phyloP scores from a whole-genome alignment of 2,329 filamentous ascomycete genomes.

The Fusarium lateritium region DNA sequence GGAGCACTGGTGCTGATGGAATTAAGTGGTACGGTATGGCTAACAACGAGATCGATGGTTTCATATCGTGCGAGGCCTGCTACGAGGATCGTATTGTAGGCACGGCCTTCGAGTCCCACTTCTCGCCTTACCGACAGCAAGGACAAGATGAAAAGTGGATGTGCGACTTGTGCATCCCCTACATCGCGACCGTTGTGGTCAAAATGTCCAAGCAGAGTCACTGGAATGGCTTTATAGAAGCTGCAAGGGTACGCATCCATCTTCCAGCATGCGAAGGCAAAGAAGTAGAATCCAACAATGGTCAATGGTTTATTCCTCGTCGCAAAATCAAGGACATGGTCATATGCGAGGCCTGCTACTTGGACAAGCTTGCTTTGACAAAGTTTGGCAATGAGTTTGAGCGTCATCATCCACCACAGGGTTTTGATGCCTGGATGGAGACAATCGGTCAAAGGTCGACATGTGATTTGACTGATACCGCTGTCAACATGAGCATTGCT shows the following conservation, averaged over 20 bases:
- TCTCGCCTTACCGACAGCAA: conserved; percentile 49
- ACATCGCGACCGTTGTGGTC: conserved; percentile 38
- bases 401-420: conserved; percentile 25
- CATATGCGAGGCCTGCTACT: conserved; percentile 55
- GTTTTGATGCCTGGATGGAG: conserved; percentile 45
- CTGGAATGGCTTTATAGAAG: conserved; percentile 52
- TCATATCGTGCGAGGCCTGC: conserved; percentile 58
- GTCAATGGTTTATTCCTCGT: conserved; percentile 49
- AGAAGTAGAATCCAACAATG: conserved; percentile 38
- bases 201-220: conserved; percentile 44
- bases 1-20: conserved; percentile 41
- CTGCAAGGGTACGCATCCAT: conserved; percentile 39
- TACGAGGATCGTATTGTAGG: conserved; percentile 53
- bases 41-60: conserved; percentile 49
- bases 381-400: conserved; percentile 50
- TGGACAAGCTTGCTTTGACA: conserved; percentile 53
- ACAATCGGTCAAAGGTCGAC: conserved; percentile 42
- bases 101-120: conserved; percentile 50
- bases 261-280: conserved; percentile 51
- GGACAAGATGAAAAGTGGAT: conserved; percentile 51
- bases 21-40: conserved; percentile 54
- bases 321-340: conserved; percentile 46
- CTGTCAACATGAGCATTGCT: conserved; percentile 46
- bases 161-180: conserved; percentile 52
- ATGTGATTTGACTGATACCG: conserved; percentile 46